phyloP scores from a whole-genome alignment of 2,329 filamentous ascomycete species.

The Fusarium torreyae region DNA sequence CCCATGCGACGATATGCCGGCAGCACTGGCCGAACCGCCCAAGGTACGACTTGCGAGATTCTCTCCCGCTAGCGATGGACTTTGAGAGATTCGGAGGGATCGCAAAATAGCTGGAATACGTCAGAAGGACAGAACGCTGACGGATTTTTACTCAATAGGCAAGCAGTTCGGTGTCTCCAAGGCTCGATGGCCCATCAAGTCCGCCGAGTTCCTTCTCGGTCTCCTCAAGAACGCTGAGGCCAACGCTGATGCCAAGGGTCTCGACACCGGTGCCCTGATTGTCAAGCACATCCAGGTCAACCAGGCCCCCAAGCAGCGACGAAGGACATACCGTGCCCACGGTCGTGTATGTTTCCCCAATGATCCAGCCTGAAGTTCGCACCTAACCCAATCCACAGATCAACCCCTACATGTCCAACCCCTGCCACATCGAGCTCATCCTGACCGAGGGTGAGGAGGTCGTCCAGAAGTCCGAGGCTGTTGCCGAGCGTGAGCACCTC shows the following conservation, averaged over 20 bases:
- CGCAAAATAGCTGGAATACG: constrained; percentile 14
- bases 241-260: constrained; percentile 97
- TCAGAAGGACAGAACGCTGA: constrained; percentile 47
- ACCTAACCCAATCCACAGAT: constrained; percentile 73
- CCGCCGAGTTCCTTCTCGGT: constrained; percentile 96
- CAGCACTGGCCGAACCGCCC: constrained; percentile 93
- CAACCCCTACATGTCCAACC: constrained; percentile 99
- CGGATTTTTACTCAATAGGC: constrained; percentile 69
- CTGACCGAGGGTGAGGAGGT: constrained; percentile 97
- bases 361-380: background rate
- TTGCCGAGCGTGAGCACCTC: constrained; percentile 80
- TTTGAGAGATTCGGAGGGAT: constrained; percentile 19
- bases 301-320: constrained; percentile 99
- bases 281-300: constrained; percentile 99
- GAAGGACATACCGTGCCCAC: constrained; percentile 99
- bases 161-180: constrained; percentile 99
- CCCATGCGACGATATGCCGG: constrained; percentile 98
- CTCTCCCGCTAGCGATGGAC: constrained; percentile 18
- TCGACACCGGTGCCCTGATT: constrained; percentile 96
- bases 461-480: constrained; percentile 94
- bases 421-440: constrained; percentile 99
- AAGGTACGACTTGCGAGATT: constrained; percentile 80
- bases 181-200: constrained; percentile 99
- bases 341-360: constrained; percentile 86
- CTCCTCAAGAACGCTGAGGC: constrained; percentile 98